These are phyloP conservation scores for Syzygium syzygioides DNA, from an alignment of 441 rosid species.

Conservation along the genomic window DNA sequence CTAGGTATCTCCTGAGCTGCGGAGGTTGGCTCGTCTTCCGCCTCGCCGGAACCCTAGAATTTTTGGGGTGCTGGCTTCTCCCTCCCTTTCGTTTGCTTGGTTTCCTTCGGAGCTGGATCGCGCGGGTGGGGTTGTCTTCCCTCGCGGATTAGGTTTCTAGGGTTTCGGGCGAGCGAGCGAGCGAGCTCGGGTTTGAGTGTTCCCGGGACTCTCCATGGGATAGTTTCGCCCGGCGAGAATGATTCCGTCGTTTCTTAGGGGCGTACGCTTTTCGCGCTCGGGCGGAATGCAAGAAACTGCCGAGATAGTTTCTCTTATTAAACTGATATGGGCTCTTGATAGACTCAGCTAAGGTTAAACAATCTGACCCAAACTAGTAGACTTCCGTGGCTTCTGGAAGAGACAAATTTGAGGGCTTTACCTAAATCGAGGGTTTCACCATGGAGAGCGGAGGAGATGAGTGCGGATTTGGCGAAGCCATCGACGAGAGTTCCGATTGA, in stretches of 20 bases:
- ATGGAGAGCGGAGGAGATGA: no score
- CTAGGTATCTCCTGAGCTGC: not conserved
- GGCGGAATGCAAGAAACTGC: not conserved
- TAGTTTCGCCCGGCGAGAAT: not conserved
- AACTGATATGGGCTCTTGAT: no score
- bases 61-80: not conserved
- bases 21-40: not conserved
- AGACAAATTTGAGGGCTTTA: no score
- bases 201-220: not conserved
- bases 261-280: not conserved
- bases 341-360: no score
- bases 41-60: not conserved
- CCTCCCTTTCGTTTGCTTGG: not conserved
- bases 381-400: no score
- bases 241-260: not conserved
- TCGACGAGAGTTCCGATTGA: no score
- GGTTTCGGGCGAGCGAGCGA: not conserved
- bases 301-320: not conserved
- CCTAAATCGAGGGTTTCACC: no score
- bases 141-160: not conserved
- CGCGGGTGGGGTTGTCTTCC: not conserved
- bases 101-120: not conserved
- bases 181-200: not conserved
- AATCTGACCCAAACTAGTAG: no score
- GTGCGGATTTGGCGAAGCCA: no score